Percentiles rank a stretch among this genome's conserved stretches.
phyloP scores from a whole-genome alignment of 2,329 filamentous ascomycete species.

The Paecilomyces variotii region DNA sequence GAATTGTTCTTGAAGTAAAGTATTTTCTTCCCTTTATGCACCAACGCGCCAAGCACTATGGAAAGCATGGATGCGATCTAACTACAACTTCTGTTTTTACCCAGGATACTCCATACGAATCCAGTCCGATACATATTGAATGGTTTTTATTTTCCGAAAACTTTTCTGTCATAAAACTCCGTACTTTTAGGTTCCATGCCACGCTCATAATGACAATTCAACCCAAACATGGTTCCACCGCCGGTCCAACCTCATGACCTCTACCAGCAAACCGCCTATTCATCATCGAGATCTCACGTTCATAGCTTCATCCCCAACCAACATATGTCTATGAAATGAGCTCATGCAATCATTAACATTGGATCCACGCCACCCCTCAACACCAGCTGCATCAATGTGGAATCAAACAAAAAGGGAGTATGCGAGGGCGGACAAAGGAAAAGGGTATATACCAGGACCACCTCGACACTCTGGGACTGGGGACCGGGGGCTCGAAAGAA shows the following conservation, averaged over 20 bases:
- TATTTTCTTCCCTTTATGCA: no score
- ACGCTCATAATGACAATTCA: neutral
- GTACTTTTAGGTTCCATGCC: neutral
- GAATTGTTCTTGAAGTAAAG: no score
- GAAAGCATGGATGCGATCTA: no score
- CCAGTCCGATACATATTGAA: neutral
- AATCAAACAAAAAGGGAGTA: neutral
- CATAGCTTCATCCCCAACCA: neutral
- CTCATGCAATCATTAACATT: slow-evolving; percentile 1
- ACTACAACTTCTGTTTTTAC: no score
- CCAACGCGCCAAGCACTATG: no score
- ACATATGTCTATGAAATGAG: neutral
- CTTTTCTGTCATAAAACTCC: neutral
- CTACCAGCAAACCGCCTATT: neutral
- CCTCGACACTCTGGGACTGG: neutral
- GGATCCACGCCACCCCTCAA: neutral
- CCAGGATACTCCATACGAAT: neutral
- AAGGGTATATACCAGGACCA: slow-evolving; percentile 1
- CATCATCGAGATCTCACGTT: neutral
- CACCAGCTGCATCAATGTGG: neutral
- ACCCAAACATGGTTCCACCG: neutral
- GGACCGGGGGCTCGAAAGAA: neutral
- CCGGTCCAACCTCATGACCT: neutral
- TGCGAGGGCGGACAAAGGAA: neutral
- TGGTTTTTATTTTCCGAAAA: neutral